Conservation (phyloP, 352 stramenopile genomes). For the Phytophthora pseudosyringae region DNA sequence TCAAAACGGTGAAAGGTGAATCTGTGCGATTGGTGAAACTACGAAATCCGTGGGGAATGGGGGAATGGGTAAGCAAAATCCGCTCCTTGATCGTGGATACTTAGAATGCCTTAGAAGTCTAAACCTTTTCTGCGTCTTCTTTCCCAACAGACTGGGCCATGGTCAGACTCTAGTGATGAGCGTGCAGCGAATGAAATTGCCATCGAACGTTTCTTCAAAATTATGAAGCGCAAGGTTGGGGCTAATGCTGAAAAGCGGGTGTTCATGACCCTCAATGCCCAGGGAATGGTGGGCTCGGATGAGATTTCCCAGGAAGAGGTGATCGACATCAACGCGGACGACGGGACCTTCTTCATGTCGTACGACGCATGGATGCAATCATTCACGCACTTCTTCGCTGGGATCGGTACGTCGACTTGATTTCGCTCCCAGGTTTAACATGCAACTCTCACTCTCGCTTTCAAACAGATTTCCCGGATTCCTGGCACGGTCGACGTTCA, state of each 20-base stretch:
- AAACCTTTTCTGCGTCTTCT: neutral
- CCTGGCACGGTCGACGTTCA: slow-evolving; percentile 80
- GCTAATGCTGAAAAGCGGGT: slow-evolving; percentile 71
- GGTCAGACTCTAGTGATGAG: slow-evolving; percentile 83
- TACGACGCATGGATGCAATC: slow-evolving; percentile 88
- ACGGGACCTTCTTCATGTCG: slow-evolving; percentile 94
- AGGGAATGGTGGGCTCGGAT: slow-evolving; percentile 59
- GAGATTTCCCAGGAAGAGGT: slow-evolving; percentile 81
- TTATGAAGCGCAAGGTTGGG: slow-evolving; percentile 70
- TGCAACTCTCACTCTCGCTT: neutral
- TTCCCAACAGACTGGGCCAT: slow-evolving; percentile 69
- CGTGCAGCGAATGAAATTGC: slow-evolving; percentile 79
- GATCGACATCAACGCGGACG: slow-evolving; percentile 80
- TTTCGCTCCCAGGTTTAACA: neutral
- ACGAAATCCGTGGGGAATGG: slow-evolving; percentile 92
- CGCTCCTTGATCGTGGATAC: neutral
- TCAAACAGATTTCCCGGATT: slow-evolving; percentile 84
- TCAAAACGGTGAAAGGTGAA: slow-evolving; percentile 65
- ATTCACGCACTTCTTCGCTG: slow-evolving; percentile 93
- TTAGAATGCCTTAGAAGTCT: neutral
- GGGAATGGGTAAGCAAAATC: slow-evolving; percentile 80
- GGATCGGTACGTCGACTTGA: slow-evolving; percentile 61
- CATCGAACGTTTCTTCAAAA: slow-evolving; percentile 79
- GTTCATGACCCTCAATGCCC: slow-evolving; percentile 59
- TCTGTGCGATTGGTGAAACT: slow-evolving; percentile 77